phyloP scores from a whole-genome alignment of 371 early-diverging fungal genomes.

The Mucor irregularis region DNA sequence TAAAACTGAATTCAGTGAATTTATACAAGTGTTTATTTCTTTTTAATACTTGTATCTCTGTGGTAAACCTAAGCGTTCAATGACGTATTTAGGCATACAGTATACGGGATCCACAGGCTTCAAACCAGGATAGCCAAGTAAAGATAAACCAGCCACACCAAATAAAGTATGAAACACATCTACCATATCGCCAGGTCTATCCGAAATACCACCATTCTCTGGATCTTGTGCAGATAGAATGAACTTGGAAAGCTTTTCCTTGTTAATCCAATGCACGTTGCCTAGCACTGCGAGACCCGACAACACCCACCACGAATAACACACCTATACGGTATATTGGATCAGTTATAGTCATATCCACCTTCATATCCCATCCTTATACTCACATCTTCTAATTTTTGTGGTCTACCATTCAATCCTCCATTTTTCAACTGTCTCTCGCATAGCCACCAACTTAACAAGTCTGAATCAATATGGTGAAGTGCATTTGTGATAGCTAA shows the following conservation, averaged over 20 bases:
- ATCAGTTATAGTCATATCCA: too few species aligned
- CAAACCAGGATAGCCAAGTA: constrained; percentile 78
- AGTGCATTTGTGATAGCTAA: constrained; percentile 77
- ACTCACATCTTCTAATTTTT: constrained; percentile 95
- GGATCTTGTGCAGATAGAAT: constrained; percentile 88
- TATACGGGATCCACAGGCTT: constrained; percentile 87
- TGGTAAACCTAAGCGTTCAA: constrained; percentile 60
- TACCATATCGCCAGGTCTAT: constrained; percentile 90
- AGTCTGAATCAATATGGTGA: constrained; percentile 71
- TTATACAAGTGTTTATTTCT: background rate
- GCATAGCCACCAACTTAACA: constrained; percentile 91
- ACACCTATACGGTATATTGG: too few species aligned
- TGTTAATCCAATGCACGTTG: constrained; percentile 86
- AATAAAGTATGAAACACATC: constrained; percentile 98
- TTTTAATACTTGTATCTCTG: constrained; percentile 15
- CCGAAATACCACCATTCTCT: constrained; percentile 94
- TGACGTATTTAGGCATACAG: constrained; percentile 84
- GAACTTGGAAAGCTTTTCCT: constrained; percentile 74
- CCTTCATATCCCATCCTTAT: too few species aligned
- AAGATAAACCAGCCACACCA: constrained; percentile 90
- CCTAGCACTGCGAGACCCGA: constrained; percentile 88
- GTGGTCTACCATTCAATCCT: constrained; percentile 97
- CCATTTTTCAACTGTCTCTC: constrained; percentile 93
- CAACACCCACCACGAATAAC: constrained; percentile 99
- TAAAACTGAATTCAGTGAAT: too few species aligned